phyloP scores from a whole-genome alignment of 345 rosid genomes.

The Hirschfeldia incana region DNA sequence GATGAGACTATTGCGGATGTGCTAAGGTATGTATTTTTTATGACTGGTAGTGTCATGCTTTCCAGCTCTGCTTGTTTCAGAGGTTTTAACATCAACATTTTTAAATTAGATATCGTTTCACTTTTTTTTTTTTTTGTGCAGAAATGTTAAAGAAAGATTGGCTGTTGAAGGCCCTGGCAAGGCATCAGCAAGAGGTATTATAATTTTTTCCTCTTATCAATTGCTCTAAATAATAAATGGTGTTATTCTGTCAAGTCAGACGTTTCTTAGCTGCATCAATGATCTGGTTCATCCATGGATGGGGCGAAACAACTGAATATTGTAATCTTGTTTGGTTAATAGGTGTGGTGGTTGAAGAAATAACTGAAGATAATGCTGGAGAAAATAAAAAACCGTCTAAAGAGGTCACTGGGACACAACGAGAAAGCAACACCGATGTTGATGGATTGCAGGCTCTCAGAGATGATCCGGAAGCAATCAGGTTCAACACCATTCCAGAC shows the following conservation, averaged over 20 bases:
- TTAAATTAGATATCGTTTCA: background rate
- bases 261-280: background rate
- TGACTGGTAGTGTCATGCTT: constrained; percentile 9
- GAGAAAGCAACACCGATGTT: constrained; percentile 39
- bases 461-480: constrained; percentile 79
- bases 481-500: constrained; percentile 44
- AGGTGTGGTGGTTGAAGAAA: constrained; percentile 78
- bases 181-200: constrained; percentile 53
- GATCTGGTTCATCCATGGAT: background rate
- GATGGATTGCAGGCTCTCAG: constrained; percentile 63
- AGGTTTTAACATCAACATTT: background rate
- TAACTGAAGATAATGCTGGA: constrained; percentile 58
- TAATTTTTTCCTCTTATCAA: constrained; percentile 14
- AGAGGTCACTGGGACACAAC: constrained; percentile 37
- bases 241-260: constrained; percentile 9
- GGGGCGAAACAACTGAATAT: background rate
- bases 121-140: constrained; percentile 24
- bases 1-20: constrained; percentile 85
- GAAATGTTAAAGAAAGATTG: constrained; percentile 60
- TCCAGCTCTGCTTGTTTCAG: background rate
- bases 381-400: constrained; percentile 37
- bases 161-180: constrained; percentile 54
- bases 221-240: background rate
- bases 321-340: constrained; percentile 11
- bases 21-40: constrained; percentile 55